Percentiles rank a stretch among this genome's conserved stretches.
Evolutionary conservation across 495 filamentous ascomycete species (phyloP).

Genomic region (Darksidea phi): DNA sequence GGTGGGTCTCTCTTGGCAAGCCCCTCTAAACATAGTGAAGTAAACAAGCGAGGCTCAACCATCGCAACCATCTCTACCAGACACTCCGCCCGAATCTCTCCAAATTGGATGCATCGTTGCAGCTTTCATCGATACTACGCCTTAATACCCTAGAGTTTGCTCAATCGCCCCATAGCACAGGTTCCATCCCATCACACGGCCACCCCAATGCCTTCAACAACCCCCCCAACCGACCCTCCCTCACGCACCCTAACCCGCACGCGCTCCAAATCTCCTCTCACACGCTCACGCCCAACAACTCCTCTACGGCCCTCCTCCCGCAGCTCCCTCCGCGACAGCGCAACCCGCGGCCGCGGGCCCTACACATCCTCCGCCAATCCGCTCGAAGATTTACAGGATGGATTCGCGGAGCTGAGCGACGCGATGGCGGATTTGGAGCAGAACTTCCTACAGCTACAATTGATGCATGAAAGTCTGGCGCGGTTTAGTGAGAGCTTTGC

Average conservation of each 20-base stretch:
- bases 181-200: background rate
- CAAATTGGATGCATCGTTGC: too few relatives aligned
- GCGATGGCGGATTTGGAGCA: conserved; percentile 93
- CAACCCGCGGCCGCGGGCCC: conserved; percentile 43
- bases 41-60: too few relatives aligned
- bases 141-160: too few relatives aligned
- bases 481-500: conserved; percentile 96
- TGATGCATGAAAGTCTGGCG: conserved; percentile 94
- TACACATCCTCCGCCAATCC: conserved; percentile 63
- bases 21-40: too few relatives aligned
- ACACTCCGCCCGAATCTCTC: too few relatives aligned
- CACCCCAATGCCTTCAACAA: conserved; percentile 31
- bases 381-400: conserved; percentile 77
- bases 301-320: conserved; percentile 89
- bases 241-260: conserved; percentile 42
- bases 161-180: too few relatives aligned
- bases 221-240: conserved; percentile 24
- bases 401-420: conserved; percentile 91
- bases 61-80: too few relatives aligned
- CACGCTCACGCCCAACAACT: conserved; percentile 80
- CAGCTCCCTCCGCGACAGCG: conserved; percentile 72
- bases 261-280: conserved; percentile 53
- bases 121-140: too few relatives aligned
- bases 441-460: conserved; percentile 94
- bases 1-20: too few relatives aligned